These are phyloP conservation scores for Stevia rebaudiana DNA, from an alignment of 140 eudicot genomes.

Conservation along the genomic window DNA sequence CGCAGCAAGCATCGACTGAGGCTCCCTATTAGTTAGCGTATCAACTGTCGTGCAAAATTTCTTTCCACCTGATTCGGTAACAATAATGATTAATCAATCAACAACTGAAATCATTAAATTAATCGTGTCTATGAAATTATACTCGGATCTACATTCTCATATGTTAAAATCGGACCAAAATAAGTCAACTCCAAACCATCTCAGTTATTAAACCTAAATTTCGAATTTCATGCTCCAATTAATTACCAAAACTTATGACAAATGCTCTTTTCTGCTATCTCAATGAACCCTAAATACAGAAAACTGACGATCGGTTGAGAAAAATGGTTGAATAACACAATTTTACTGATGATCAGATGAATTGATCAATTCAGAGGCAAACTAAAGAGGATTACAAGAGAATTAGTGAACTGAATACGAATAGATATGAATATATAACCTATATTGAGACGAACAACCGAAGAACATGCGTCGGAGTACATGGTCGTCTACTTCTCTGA, in stretches of 20 bases:
- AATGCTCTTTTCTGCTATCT: not conserved
- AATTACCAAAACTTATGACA: not conserved
- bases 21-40: constrained; percentile 87
- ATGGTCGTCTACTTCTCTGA: constrained; percentile 17
- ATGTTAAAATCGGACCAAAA: not conserved
- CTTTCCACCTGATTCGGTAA: constrained; percentile 67
- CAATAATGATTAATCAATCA: not conserved
- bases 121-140: not conserved
- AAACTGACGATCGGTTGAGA: not conserved
- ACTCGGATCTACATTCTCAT: not conserved
- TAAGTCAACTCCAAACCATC: constrained; percentile 9
- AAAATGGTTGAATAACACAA: not conserved
- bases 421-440: constrained; percentile 32
- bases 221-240: not conserved
- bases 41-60: constrained; percentile 79
- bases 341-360: not conserved
- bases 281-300: not conserved
- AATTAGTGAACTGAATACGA: not conserved
- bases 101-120: not conserved
- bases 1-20: constrained; percentile 96
- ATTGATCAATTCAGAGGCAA: constrained; percentile 10
- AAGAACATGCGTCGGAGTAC: constrained; percentile 37
- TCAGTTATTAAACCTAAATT: constrained; percentile 9
- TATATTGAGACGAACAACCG: constrained; percentile 59
- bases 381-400: not conserved